Percentiles rank a stretch among this genome's conserved stretches.
phyloP scores from a whole-genome alignment of 108 stramenopile genomes.

The Aureococcus anophagefferens region DNA sequence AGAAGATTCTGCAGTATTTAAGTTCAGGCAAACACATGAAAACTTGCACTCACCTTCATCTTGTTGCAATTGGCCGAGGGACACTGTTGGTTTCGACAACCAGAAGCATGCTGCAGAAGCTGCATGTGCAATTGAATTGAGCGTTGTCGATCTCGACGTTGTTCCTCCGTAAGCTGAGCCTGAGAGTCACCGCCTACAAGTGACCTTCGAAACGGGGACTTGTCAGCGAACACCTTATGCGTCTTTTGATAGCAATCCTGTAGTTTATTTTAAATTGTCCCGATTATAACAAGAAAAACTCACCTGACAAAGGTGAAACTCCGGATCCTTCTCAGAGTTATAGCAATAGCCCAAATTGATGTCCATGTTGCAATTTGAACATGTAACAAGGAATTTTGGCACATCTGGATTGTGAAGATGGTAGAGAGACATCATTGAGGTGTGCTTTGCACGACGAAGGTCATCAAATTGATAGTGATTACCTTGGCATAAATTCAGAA shows the following conservation, averaged over 20 bases:
- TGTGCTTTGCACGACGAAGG: constrained; percentile 92
- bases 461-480: constrained; percentile 98
- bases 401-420: constrained; percentile 92
- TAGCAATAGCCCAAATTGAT: constrained; percentile 67
- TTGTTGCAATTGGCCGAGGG: constrained; percentile 85
- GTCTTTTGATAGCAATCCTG: not conserved
- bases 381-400: constrained; percentile 86
- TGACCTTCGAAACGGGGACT: not conserved
- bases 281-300: too few relatives aligned
- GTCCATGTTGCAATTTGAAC: constrained; percentile 70
- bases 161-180: constrained; percentile 68
- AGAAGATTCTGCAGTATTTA: constrained; percentile 62
- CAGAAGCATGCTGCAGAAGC: constrained; percentile 81
- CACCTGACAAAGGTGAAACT: constrained; percentile 75
- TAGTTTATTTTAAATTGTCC: too few relatives aligned
- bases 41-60: constrained; percentile 58
- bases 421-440: constrained; percentile 97
- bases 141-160: constrained; percentile 80
- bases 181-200: constrained; percentile 20
- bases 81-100: constrained; percentile 70
- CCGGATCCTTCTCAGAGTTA: constrained; percentile 80
- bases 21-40: too few relatives aligned
- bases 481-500: constrained; percentile 82
- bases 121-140: constrained; percentile 92
- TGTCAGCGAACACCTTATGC: not conserved